Evolutionary conservation across 345 rosid genomes (phyloP).

Genomic region (Melaleuca quinquenervia): DNA sequence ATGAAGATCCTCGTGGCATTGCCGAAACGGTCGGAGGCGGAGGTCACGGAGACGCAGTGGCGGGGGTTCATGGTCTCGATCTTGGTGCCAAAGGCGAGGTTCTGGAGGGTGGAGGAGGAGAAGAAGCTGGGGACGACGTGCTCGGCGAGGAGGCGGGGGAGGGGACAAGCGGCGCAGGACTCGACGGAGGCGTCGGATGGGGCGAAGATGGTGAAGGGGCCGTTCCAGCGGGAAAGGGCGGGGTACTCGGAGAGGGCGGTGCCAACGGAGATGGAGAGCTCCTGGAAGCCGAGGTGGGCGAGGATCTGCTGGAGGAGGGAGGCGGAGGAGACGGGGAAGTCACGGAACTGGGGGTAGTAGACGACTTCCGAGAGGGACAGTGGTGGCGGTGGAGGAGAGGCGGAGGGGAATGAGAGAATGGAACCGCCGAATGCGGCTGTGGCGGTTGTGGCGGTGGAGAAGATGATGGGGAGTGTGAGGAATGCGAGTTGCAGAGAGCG

Average conservation of each 20-base stretch:
- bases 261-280: slow-evolving; percentile 39
- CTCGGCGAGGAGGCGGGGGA: slow-evolving; percentile 39
- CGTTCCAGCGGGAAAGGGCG: slow-evolving; percentile 22
- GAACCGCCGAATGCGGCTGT: neutral
- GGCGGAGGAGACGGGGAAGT: neutral
- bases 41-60: slow-evolving; percentile 47
- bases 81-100: slow-evolving; percentile 37
- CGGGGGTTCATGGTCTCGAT: slow-evolving; percentile 54
- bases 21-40: neutral
- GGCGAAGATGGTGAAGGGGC: slow-evolving; percentile 54
- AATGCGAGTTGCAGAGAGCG: neutral
- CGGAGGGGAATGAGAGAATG: neutral
- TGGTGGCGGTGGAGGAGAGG: neutral
- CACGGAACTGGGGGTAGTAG: neutral
- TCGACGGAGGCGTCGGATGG: slow-evolving; percentile 48
- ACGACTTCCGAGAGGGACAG: neutral
- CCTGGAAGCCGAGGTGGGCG: slow-evolving; percentile 55
- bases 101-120: slow-evolving; percentile 36
- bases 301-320: slow-evolving; percentile 33
- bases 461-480: neutral
- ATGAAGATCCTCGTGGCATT: slow-evolving; percentile 31
- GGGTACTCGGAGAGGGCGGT: slow-evolving; percentile 27
- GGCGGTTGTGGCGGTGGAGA: neutral
- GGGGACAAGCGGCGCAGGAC: slow-evolving; percentile 33
- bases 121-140: slow-evolving; percentile 58